Evolutionary conservation across 345 rosid species (phyloP).

Genomic region (Cardiospermum halicacabum): DNA sequence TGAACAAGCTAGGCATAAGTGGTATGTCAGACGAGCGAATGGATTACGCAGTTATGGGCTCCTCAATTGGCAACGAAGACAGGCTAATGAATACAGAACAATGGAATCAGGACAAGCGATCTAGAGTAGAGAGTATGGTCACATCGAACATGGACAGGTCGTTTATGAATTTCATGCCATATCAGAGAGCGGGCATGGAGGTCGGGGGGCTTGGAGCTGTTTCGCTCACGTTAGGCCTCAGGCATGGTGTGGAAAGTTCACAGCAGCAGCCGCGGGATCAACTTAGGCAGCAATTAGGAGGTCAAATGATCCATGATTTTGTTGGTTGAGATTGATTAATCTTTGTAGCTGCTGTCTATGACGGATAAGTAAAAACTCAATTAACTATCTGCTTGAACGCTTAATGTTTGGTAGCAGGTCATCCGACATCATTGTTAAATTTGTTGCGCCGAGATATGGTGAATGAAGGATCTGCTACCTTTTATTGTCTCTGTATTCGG

Average conservation of each 20-base stretch:
- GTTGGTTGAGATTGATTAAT: slow-evolving; percentile 47
- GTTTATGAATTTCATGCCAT: slow-evolving; percentile 32
- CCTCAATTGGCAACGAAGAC: slow-evolving; percentile 13
- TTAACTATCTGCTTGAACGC: neutral
- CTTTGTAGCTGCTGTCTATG: neutral
- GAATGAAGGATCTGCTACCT: slow-evolving; percentile 10
- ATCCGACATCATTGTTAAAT: neutral
- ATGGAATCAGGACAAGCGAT: slow-evolving; percentile 41
- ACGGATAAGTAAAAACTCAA: neutral
- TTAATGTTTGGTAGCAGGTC: neutral
- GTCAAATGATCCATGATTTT: slow-evolving; percentile 48
- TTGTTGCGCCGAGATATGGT: neutral
- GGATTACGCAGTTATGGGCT: slow-evolving; percentile 17
- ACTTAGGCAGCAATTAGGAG: slow-evolving; percentile 39
- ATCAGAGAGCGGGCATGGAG: slow-evolving; percentile 32
- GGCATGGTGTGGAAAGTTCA: slow-evolving; percentile 44
- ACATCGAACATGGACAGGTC: slow-evolving; percentile 34
- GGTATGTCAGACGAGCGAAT: slow-evolving; percentile 18
- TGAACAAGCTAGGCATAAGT: slow-evolving; percentile 19
- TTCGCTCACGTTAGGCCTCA: slow-evolving; percentile 52
- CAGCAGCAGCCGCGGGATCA: slow-evolving; percentile 38
- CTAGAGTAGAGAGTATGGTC: slow-evolving; percentile 30
- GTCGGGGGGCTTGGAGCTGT: slow-evolving; percentile 40
- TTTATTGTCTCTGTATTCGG: no score
- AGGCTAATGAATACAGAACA: slow-evolving; percentile 12